Evolutionary conservation across 192 early-diverging fungal species (phyloP), one percentile per base, ranked within the genome.

Genomic region (Coemansia sp.): DNA sequence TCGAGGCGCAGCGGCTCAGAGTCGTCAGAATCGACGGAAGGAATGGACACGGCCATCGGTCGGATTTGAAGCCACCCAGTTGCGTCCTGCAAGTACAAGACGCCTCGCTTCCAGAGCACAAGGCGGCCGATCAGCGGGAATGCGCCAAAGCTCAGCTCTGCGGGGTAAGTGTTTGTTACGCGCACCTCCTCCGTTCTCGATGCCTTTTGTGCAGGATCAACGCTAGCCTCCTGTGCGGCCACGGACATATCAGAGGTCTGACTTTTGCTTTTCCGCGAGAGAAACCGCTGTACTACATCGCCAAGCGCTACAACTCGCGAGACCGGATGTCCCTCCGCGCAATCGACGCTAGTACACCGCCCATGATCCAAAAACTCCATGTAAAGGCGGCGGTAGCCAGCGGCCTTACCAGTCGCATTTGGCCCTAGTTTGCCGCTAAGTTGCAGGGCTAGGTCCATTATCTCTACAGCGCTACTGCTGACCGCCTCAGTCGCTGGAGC

Each of bases 121-220:
- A 80, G 61, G 3, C 69, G 60, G 22, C 78, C 73, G 2, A 80
- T 58, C 20, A 80, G 42, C 10, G 78, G 68, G 20, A 64, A 59
- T 9, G 60, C 45, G 36, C 68, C 49, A 22, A 75, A 62, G 7
- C 54, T 51, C 22, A 80, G 59, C 14, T 74, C 68, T 4, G 42
- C 36, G 6, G 73, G 61, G 37, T 53, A 59, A 1, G 64, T 51
- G 19, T 51, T 71, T 19, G 46, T 38, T 6, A 70, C 47, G 7
- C 25, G n/a, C 20, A 61, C 61, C 8, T 68, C 66, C 1, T 29
- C 59, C 7, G 38, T 20, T 17, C 14, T 9, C 15, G 36, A 22
- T 17, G 9, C 42, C 27, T 19, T n/a, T 24, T 15, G 36, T 19
- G 38, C 1, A 25, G 7, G 19, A 11, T 40, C 6, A 42, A 54